Conservation (phyloP, 352 stramenopile genomes). For the Phytophthora constricta region DNA sequence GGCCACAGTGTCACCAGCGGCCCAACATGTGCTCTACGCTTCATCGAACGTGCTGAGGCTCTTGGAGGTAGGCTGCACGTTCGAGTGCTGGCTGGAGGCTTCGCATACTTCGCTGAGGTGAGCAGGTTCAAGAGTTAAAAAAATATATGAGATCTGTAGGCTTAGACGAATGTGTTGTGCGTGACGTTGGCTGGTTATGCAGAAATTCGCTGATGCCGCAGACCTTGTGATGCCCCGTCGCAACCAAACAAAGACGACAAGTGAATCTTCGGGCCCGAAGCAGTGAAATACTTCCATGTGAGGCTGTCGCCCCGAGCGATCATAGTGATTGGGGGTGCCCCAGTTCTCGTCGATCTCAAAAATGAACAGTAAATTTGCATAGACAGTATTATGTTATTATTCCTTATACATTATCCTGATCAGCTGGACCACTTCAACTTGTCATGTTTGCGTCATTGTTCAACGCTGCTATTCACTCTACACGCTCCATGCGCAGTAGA, state of each 20-base stretch:
- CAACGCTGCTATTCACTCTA: background rate
- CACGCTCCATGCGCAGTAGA: background rate
- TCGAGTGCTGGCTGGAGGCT: slow-evolving; percentile 31
- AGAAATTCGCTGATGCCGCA: slow-evolving; percentile 11
- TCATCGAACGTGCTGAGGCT: slow-evolving; percentile 30
- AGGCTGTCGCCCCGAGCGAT: no score
- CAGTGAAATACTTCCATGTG: no score
- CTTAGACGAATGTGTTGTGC: no score
- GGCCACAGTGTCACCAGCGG: slow-evolving; percentile 42
- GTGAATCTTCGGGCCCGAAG: no score
- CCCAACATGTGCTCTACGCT: slow-evolving; percentile 46
- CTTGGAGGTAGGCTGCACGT: slow-evolving; percentile 30
- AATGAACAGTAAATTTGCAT: no score
- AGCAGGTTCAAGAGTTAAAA: background rate
- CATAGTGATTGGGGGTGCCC: no score
- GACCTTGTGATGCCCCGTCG: slow-evolving; percentile 12
- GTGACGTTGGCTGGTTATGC: background rate
- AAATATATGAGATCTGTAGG: background rate
- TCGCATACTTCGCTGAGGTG: slow-evolving; percentile 35
- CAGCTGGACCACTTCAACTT: background rate
- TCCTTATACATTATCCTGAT: no score
- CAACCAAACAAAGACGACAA: background rate
- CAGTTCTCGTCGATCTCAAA: no score
- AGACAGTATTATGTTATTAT: no score
- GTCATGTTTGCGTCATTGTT: background rate